Percentiles rank a stretch among this genome's conserved stretches.
Conservation (phyloP, 208 protist genomes). For the Entamoeba invadens region DNA sequence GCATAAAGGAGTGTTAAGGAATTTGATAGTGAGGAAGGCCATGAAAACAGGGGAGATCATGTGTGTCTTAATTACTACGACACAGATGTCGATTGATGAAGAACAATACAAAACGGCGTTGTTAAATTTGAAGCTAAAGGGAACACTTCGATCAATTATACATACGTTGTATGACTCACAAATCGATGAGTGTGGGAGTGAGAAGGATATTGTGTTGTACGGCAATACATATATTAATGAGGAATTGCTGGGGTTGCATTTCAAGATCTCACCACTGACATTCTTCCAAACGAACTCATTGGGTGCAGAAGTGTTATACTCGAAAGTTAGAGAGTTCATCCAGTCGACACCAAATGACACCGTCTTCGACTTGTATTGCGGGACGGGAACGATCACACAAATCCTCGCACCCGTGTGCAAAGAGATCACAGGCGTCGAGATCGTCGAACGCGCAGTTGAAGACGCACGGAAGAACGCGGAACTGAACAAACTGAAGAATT, state of each 20-base stretch:
- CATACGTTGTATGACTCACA: background rate
- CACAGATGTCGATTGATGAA: background rate
- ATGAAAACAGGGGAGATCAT: background rate
- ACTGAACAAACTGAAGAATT: background rate
- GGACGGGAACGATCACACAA: background rate
- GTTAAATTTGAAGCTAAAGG: background rate
- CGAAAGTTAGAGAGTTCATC: background rate
- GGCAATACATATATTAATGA: background rate
- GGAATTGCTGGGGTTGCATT: background rate
- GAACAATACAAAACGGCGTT: background rate
- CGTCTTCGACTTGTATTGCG: background rate
- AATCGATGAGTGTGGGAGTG: background rate
- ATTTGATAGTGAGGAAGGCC: background rate
- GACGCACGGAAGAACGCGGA: background rate
- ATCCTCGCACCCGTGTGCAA: background rate
- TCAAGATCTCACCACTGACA: background rate
- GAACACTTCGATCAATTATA: background rate
- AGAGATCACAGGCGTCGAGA: background rate
- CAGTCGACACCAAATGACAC: background rate
- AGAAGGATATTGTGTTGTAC: background rate
- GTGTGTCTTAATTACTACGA: background rate
- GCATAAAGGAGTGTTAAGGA: background rate
- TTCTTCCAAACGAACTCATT: background rate
- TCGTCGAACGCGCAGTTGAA: background rate
- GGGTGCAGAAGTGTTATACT: background rate